A percentile compares a stretch with the other conserved stretches of the same genome.
phyloP scores from a whole-genome alignment of 2,329 filamentous ascomycete species.

The Aspergillus ochraceus region DNA sequence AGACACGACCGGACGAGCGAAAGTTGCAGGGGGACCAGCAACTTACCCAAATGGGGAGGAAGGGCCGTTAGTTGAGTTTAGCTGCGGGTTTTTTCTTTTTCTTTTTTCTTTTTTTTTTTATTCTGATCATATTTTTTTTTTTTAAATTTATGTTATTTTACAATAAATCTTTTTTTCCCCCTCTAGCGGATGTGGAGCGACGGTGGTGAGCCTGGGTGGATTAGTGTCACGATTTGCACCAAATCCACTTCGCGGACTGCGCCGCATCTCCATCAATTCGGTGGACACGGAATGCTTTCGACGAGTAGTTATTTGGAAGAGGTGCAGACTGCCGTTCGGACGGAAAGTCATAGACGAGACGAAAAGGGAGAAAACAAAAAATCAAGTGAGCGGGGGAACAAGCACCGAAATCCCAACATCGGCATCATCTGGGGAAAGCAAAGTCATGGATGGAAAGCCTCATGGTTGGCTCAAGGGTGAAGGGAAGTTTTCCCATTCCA shows the following conservation, averaged over 20 bases:
- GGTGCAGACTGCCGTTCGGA: neutral
- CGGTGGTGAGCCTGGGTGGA: slow-evolving; percentile 2
- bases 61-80: slow-evolving; percentile 22
- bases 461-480: slow-evolving; percentile 18
- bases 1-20: slow-evolving; percentile 14
- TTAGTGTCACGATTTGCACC: slow-evolving; percentile 14
- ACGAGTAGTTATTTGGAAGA: neutral
- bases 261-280: neutral
- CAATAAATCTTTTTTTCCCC: neutral
- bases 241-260: slow-evolving; percentile 10
- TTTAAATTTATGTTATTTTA: slow-evolving; percentile 1
- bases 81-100: slow-evolving; percentile 8
- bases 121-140: neutral
- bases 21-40: slow-evolving; percentile 17
- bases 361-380: neutral
- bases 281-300: neutral
- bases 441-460: neutral
- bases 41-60: slow-evolving; percentile 23
- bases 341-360: neutral
- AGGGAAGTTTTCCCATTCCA: slow-evolving; percentile 16
- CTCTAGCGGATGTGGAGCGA: slow-evolving; percentile 11
- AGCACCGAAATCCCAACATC: neutral
- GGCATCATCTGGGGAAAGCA: slow-evolving; percentile 3
- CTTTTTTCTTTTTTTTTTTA: slow-evolving; percentile 6
- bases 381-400: slow-evolving; percentile 3